Evolutionary conservation across 1,284 basidiomycete species (phyloP).

Genomic region (Abortiporus biennis): DNA sequence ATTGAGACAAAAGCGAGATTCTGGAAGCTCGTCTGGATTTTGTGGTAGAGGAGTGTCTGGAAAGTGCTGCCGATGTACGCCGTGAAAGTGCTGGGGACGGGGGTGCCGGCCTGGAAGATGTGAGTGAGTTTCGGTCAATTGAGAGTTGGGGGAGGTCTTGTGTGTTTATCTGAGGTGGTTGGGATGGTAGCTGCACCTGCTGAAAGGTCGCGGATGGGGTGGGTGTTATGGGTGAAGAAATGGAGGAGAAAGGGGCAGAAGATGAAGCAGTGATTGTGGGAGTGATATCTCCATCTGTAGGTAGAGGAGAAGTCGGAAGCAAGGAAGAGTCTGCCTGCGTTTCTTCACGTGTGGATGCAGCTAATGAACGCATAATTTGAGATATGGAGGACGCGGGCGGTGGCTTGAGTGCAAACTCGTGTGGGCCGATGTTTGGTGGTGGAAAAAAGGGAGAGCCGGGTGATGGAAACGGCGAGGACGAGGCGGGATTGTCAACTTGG

Average conservation of each 20-base stretch:
- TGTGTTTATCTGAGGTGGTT: conserved; percentile 10
- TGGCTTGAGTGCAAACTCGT: conserved; percentile 60
- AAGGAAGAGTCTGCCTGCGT: no score
- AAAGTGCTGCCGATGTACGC: conserved; percentile 40
- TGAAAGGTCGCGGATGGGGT: conserved; percentile 16
- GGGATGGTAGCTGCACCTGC: conserved; percentile 13
- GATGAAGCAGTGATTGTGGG: conserved; percentile 16
- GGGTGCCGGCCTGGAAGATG: conserved; percentile 57
- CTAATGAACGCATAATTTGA: conserved; percentile 24
- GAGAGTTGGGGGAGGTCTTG: conserved; percentile 11
- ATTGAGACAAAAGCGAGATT: conserved; percentile 17
- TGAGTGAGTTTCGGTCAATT: conserved; percentile 30
- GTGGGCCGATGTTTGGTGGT: conserved; percentile 53
- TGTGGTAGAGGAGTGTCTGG: conserved; percentile 25
- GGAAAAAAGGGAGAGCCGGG: conserved; percentile 63
- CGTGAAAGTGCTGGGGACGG: conserved; percentile 58
- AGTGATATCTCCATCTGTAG: conserved; percentile 18
- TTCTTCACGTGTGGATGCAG: no score
- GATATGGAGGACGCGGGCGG: conserved; percentile 28
- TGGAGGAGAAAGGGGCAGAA: conserved; percentile 8
- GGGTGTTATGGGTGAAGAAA: conserved; percentile 20
- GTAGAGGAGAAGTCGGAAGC: conserved; percentile 1
- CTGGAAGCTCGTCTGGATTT: conserved; percentile 23
- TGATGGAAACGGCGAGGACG: conserved; percentile 59
- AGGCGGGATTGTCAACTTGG: conserved; percentile 35